These are phyloP conservation scores for Corymbia citriodora DNA, from an alignment of 441 rosid genomes.

Conservation along the genomic window DNA sequence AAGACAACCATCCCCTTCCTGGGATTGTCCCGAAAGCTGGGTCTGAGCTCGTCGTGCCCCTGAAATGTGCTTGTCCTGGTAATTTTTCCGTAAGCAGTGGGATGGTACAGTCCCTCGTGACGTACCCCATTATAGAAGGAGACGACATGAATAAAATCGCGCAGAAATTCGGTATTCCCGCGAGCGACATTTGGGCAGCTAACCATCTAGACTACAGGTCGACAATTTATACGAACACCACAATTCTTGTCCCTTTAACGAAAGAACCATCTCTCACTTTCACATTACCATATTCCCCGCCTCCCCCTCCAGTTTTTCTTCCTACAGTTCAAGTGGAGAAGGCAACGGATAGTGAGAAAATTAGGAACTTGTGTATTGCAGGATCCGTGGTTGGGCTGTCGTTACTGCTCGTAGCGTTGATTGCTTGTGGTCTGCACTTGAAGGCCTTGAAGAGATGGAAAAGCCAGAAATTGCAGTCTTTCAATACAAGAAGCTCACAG, in stretches of 20 bases:
- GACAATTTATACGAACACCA: conserved; percentile 41
- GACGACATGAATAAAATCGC: conserved; percentile 18
- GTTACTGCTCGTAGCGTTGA: conserved; percentile 15
- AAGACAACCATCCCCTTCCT: conserved; percentile 16
- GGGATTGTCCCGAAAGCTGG: conserved; percentile 9
- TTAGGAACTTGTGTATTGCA: conserved; percentile 29
- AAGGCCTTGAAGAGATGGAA: conserved; percentile 20
- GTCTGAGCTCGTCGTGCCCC: conserved; percentile 27
- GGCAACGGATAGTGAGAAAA: background rate
- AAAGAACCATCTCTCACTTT: conserved; percentile 11
- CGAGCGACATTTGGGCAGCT: conserved; percentile 25
- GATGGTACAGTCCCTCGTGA: conserved; percentile 29
- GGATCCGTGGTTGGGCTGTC: conserved; percentile 36
- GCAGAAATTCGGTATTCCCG: conserved; percentile 24
- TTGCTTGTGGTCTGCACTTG: conserved; percentile 25
- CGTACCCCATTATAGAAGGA: conserved; percentile 45
- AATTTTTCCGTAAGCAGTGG: background rate
- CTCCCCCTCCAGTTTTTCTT: conserved; percentile 37
- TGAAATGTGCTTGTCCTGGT: conserved; percentile 55
- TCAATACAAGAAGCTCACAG: conserved; percentile 31
- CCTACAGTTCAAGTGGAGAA: conserved; percentile 23
- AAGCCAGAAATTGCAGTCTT: conserved; percentile 19
- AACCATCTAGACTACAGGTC: conserved; percentile 26
- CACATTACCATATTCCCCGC: conserved; percentile 21
- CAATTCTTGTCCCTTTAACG: conserved; percentile 39